Evolutionary conservation across 164 flowering plant species (phyloP).

Genomic region (Vitis labrusca): DNA sequence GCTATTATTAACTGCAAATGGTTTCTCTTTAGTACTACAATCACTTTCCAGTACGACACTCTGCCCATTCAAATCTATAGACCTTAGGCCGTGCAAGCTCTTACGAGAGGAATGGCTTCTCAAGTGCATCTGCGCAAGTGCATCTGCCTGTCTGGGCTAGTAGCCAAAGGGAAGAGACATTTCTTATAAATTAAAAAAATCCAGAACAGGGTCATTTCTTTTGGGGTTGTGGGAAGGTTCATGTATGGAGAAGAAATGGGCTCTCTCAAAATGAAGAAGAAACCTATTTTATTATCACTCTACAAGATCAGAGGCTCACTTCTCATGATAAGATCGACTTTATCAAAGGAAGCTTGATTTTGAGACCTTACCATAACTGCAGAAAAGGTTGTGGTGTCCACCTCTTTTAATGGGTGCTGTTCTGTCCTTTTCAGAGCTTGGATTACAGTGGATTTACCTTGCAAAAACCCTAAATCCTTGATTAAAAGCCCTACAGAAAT

Average conservation of each 20-base stretch:
- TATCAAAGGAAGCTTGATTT: slow-evolving; percentile 13
- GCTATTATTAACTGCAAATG: no score
- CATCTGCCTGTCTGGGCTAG: background rate
- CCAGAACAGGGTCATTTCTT: background rate
- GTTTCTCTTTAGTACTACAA: no score
- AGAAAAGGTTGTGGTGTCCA: slow-evolving; percentile 17
- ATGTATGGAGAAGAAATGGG: slow-evolving; percentile 17
- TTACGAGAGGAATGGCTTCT: no score
- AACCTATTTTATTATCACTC: slow-evolving; percentile 1
- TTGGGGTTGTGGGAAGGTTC: slow-evolving; percentile 11
- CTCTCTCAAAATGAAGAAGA: background rate
- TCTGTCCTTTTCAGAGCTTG: slow-evolving; percentile 19
- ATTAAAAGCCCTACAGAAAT: background rate
- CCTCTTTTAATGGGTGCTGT: slow-evolving; percentile 13
- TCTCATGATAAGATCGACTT: slow-evolving; percentile 14
- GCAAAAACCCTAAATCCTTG: slow-evolving; percentile 9
- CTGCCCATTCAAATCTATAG: no score
- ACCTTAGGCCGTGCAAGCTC: no score
- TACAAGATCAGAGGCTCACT: slow-evolving; percentile 1
- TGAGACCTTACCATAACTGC: slow-evolving; percentile 20
- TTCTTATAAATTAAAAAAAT: background rate
- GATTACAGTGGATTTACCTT: slow-evolving; percentile 2
- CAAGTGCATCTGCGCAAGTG: no score
- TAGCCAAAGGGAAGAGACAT: background rate
- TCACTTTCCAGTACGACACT: no score